These are phyloP conservation scores for Eugenia klotzschiana DNA, from an alignment of 441 rosid species.

Conservation along the genomic window DNA sequence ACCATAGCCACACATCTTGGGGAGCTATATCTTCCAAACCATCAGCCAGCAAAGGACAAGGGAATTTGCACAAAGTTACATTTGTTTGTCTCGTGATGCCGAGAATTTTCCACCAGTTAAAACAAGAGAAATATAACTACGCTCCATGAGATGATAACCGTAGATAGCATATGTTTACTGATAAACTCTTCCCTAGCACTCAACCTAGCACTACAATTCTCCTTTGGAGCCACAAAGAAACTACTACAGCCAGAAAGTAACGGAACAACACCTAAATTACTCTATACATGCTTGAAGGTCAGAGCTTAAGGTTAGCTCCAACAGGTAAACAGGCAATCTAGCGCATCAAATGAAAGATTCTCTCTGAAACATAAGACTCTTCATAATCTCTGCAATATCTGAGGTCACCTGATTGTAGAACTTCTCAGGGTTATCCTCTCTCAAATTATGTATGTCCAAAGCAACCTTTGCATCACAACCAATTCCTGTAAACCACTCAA, in stretches of 20 bases:
- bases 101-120: neutral
- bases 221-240: neutral
- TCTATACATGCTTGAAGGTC: neutral
- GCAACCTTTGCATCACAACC: conserved; percentile 99
- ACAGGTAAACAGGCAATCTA: neutral
- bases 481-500: conserved; percentile 34
- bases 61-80: neutral
- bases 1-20: neutral
- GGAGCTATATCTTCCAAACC: neutral
- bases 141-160: neutral
- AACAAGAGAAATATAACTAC: neutral
- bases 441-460: conserved; percentile 79
- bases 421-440: conserved; percentile 93
- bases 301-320: neutral
- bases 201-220: neutral
- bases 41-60: neutral
- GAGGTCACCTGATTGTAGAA: conserved; percentile 66
- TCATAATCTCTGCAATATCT: neutral
- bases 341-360: neutral
- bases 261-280: neutral
- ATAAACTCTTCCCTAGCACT: neutral
- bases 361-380: neutral
- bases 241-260: neutral
- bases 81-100: neutral
- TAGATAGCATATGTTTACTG: neutral